Evolutionary conservation across 192 early-diverging fungal species (phyloP).

Genomic region (Umbelopsis isabellina): DNA sequence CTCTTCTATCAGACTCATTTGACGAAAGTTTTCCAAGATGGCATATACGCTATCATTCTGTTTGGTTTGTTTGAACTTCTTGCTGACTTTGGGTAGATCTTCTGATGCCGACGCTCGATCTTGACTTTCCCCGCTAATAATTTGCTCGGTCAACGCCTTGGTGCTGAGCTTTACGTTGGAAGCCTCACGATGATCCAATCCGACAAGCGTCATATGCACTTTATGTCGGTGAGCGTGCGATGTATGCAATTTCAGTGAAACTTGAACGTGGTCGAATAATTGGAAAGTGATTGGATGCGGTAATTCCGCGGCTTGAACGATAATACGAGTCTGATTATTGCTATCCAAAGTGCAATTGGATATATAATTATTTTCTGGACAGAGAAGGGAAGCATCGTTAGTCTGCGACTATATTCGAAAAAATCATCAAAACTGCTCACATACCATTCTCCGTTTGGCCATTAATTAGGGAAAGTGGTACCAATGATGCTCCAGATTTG

Average conservation of each 20-base stretch:
- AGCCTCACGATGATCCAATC: slow-evolving; percentile 37
- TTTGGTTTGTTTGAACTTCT: slow-evolving; percentile 20
- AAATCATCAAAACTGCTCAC: slow-evolving; percentile 6
- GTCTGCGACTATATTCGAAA: background rate
- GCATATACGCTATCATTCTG: slow-evolving; percentile 39
- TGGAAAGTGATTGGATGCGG: slow-evolving; percentile 50
- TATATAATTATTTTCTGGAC: slow-evolving; percentile 30
- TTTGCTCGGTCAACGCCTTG: slow-evolving; percentile 33
- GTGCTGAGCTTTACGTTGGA: background rate
- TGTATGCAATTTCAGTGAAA: slow-evolving; percentile 58
- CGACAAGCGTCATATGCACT: slow-evolving; percentile 68
- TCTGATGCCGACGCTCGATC: slow-evolving; percentile 6
- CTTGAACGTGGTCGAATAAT: slow-evolving; percentile 68
- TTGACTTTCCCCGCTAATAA: slow-evolving; percentile 22
- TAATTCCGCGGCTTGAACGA: slow-evolving; percentile 40
- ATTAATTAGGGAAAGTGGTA: slow-evolving; percentile 65
- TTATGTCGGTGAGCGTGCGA: slow-evolving; percentile 64
- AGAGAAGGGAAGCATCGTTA: background rate
- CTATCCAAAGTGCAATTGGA: slow-evolving; percentile 45
- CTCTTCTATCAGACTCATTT: slow-evolving; percentile 46
- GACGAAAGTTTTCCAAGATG: slow-evolving; percentile 50
- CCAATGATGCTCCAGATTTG: slow-evolving; percentile 50
- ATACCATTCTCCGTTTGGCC: slow-evolving; percentile 45
- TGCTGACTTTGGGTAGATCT: slow-evolving; percentile 1
- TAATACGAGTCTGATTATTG: slow-evolving; percentile 54